These are phyloP conservation scores for Knufia petricola DNA, from an alignment of 2,329 filamentous ascomycete species.

Conservation along the genomic window DNA sequence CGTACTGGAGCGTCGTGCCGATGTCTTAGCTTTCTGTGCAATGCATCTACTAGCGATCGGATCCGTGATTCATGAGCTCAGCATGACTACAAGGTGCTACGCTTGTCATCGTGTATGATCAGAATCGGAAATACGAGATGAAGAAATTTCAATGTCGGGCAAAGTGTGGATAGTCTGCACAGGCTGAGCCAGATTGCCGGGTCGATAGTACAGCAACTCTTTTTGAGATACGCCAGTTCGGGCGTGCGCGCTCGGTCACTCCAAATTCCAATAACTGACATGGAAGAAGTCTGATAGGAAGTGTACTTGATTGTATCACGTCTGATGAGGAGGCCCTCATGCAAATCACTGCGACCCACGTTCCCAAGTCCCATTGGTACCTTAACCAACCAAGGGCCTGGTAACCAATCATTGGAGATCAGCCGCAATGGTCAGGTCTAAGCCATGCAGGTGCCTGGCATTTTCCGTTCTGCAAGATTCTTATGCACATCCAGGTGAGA, in stretches of 20 bases:
- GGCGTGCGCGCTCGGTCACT: no score
- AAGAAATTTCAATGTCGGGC: background rate
- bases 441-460: background rate
- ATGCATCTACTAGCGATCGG: background rate
- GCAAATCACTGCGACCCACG: no score
- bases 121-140: background rate
- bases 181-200: background rate
- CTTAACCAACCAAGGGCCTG: background rate
- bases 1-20: no score
- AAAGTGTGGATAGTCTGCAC: background rate
- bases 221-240: no score
- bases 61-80: background rate
- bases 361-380: no score
- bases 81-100: background rate
- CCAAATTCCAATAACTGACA: no score
- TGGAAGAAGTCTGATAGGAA: no score
- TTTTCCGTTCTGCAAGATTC: background rate
- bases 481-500: background rate
- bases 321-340: no score
- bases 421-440: no score
- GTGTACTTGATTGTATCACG: no score
- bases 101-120: background rate
- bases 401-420: background rate
- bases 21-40: background rate
- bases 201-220: no score